Percentiles rank a stretch among this genome's conserved stretches.
These are phyloP conservation scores for Suillus ampliporus DNA, from an alignment of 768 basidiomycete species.

Conservation along the genomic window DNA sequence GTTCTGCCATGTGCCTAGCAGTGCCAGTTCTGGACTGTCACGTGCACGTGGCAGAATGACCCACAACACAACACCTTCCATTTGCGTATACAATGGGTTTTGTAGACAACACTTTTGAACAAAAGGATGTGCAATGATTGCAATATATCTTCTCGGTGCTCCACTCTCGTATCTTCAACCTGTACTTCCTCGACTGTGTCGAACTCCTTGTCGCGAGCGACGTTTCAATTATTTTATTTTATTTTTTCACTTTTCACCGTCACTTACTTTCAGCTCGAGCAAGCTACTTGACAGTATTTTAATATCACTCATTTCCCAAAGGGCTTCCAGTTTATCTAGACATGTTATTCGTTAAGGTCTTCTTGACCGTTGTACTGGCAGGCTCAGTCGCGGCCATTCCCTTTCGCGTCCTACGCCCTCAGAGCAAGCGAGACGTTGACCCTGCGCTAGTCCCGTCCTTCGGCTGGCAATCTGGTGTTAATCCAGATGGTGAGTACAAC, in stretches of 20 bases:
- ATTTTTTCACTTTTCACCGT: not conserved
- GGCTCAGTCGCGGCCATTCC: slow-evolving; percentile 20
- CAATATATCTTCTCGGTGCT: not conserved
- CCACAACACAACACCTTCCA: slow-evolving; percentile 3
- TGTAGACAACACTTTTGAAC: not conserved
- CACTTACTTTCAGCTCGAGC: slow-evolving; percentile 6
- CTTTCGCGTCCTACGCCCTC: slow-evolving; percentile 13
- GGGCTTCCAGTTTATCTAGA: slow-evolving; percentile 3
- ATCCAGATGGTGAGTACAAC: slow-evolving; percentile 59
- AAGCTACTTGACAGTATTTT: slow-evolving; percentile 2
- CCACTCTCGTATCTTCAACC: not conserved
- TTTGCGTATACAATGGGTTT: slow-evolving; percentile 4
- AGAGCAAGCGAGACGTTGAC: slow-evolving; percentile 50
- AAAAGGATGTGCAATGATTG: not conserved
- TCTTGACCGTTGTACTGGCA: slow-evolving; percentile 20
- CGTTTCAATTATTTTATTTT: not conserved
- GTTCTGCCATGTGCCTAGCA: no score
- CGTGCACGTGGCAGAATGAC: no score
- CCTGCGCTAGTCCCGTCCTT: slow-evolving; percentile 63
- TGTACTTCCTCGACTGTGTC: slow-evolving; percentile 10
- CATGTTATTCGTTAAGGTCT: slow-evolving; percentile 21
- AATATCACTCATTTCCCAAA: not conserved
- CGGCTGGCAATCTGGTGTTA: slow-evolving; percentile 58
- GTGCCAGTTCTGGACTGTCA: no score
- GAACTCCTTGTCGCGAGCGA: slow-evolving; percentile 12